Evolutionary conservation across 305 asterid species (phyloP).

Genomic region (Striga hermonthica): DNA sequence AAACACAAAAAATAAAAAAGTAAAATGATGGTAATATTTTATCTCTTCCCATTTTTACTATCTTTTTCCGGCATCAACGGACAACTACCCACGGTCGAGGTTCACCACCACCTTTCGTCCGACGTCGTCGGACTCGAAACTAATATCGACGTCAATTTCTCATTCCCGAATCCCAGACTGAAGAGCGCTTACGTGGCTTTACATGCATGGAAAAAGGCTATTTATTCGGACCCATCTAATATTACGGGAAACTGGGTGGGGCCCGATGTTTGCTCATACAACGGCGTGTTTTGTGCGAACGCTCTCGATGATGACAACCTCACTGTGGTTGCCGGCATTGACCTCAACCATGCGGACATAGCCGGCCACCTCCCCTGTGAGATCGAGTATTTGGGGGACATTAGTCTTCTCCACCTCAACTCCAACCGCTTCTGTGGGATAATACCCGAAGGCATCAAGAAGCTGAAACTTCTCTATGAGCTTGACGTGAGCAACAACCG

Average conservation of each 20-base stretch:
- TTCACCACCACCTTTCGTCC: background rate
- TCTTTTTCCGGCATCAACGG: conserved; percentile 19
- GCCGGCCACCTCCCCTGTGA: conserved; percentile 70
- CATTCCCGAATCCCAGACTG: conserved; percentile 45
- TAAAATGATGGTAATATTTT: conserved; percentile 40
- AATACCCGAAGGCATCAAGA: conserved; percentile 48
- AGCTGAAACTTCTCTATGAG: conserved; percentile 47
- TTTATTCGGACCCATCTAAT: conserved; percentile 56
- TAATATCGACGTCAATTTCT: background rate
- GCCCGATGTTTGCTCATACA: conserved; percentile 58
- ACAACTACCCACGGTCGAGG: background rate
- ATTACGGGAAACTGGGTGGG: conserved; percentile 67
- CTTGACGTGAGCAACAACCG: conserved; percentile 69
- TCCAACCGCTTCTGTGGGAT: conserved; percentile 71
- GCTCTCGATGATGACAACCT: conserved; percentile 47
- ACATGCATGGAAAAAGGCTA: conserved; percentile 50
- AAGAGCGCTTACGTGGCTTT: conserved; percentile 51
- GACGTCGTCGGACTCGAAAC: background rate
- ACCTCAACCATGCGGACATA: conserved; percentile 61
- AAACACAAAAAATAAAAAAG: background rate
- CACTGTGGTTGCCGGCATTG: conserved; percentile 80
- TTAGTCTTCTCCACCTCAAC: conserved; percentile 57
- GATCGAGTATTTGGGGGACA: conserved; percentile 51
- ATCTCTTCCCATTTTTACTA: conserved; percentile 25
- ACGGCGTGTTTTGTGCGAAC: conserved; percentile 55